Base-by-base conservation (phyloP, 1,284 basidiomycete species). In the Tylopilus sp. region DNA sequence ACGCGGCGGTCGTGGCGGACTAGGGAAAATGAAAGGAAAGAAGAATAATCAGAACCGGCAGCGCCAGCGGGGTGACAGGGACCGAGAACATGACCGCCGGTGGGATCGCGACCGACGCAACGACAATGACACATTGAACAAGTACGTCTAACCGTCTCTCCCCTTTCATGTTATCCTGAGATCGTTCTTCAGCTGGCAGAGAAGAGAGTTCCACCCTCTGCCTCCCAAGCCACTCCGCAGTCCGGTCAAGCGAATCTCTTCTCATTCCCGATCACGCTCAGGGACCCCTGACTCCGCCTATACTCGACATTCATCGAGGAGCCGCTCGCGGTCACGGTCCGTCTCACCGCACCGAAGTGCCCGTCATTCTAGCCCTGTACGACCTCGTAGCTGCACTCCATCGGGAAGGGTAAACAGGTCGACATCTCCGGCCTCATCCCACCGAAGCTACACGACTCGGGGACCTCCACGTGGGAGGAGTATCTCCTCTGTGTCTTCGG, bases 81-180 rank as follows among this genome's bases (percentile, higher is more conserved):
- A 69, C 36, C 62, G 66, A 40, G 67, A 73, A 39, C 66, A 71
- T 53, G 69, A 69, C 51, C 65, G 72, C 18, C 68, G 72, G 46
- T 72, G 73, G 57, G 76, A 76, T 55, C 74, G 80, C 42, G 83
- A 84, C 59, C 81, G 82, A 75, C 74, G 77, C 50, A 74, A 73
- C 40, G 82, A 85, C 50, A 84, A 85, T 51, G 75, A 76, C 18
- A 77, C 76, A 57, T 64, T 82, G 53, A 88, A 88, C 67, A 88
- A 88, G 86, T 88, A 61, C 33, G 78, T 65, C 35, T 45, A 45
- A 41, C 28, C 49, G 36, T 49, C 51, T 57, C 37, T 4, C 12
- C 17, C 20, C 1, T 20, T 42, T 47, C 40, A 15, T 11, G 7
- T 5, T 29, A 3, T 53, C 37, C 48, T 54, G 5, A 24, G 7